A percentile compares a stretch with the other conserved stretches of the same genome.
These are phyloP conservation scores for Pholiota microspora DNA, from an alignment of 768 basidiomycete species.

Conservation along the genomic window DNA sequence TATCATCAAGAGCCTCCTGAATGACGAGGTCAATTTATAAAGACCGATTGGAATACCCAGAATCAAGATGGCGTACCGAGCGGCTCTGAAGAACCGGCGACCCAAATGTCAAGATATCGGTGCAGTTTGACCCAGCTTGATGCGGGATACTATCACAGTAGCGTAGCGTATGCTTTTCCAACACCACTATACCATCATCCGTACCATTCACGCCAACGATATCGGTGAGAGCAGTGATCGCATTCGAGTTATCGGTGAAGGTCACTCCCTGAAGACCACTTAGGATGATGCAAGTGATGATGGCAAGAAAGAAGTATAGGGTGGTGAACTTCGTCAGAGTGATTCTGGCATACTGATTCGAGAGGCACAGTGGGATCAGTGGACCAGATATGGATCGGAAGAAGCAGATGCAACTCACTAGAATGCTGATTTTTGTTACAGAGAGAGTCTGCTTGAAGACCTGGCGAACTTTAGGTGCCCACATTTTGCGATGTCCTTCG, in stretches of 20 bases:
- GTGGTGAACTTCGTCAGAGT: conserved; percentile 49
- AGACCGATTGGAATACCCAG: too few relatives aligned
- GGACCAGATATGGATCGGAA: background rate
- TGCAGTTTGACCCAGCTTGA: conserved; percentile 26
- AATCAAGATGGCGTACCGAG: background rate
- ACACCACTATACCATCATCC: conserved; percentile 24
- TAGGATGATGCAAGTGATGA: conserved; percentile 40
- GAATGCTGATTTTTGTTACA: conserved; percentile 23
- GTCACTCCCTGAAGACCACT: conserved; percentile 38
- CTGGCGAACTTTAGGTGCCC: conserved; percentile 10
- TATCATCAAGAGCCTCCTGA: background rate
- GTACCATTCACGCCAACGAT: conserved; percentile 25
- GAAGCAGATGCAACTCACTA: conserved; percentile 22
- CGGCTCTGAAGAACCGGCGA: background rate
- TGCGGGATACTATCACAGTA: conserved; percentile 41
- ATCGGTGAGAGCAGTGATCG: conserved; percentile 28
- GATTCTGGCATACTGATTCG: conserved; percentile 41
- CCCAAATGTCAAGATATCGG: conserved; percentile 12
- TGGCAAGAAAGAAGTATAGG: conserved; percentile 44
- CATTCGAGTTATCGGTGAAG: conserved; percentile 34
- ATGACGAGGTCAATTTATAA: too few relatives aligned
- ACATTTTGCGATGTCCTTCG: background rate
- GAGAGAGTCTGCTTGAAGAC: conserved; percentile 21
- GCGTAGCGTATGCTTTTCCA: conserved; percentile 23
- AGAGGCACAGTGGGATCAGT: background rate